Base-by-base conservation (phyloP, 2,329 filamentous ascomycete genomes). In the Penicillium sp. region DNA sequence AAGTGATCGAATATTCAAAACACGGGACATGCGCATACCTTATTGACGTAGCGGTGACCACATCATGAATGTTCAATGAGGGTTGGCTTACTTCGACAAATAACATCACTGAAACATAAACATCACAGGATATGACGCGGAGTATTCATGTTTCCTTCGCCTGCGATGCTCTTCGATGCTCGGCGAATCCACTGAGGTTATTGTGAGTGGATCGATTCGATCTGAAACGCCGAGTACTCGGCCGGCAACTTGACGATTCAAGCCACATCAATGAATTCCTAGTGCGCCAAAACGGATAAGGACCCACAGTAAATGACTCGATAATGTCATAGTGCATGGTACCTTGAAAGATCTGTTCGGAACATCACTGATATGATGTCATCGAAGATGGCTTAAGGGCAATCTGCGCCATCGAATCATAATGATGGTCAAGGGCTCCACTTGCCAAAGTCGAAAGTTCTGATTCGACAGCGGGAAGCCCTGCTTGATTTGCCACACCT, bases 321-420 rank as follows among this genome's bases (percentile, higher is more conserved):
- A 37, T 31, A 16, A 46, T 53, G 50, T 53, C 50, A 46, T 53
- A 8, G 50, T 45, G 50, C 42, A 53, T 53, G 19, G 42, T 47
- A 45, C 49, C 49, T 52, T 45, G 49, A 52, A 43, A 33, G 49
- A 42, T 52, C 42, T 10, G 16, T 43, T 10, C 14, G 11, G 37
- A 35, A 35, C 7, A 42, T 35, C 29, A 13, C 11, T 3, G 16
- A 10, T 22, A 31, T 53, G 50, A 53, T 47, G 50, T 53, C 50
- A 53, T 46, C 3, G 0, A 39, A 13, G 16, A 27, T 29, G 14
- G 5, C 27, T 29, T 19, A 24, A 14, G 47, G 11, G 21, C 39
- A 33, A 42, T 31, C 11, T 16, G 16, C 10, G 0, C 42, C 27
- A 37, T 29, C 42, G 43, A 46, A 46, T 53, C 50, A 53, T 53